phyloP scores from a whole-genome alignment of 371 early-diverging fungal species.

The Mortierella sp. region DNA sequence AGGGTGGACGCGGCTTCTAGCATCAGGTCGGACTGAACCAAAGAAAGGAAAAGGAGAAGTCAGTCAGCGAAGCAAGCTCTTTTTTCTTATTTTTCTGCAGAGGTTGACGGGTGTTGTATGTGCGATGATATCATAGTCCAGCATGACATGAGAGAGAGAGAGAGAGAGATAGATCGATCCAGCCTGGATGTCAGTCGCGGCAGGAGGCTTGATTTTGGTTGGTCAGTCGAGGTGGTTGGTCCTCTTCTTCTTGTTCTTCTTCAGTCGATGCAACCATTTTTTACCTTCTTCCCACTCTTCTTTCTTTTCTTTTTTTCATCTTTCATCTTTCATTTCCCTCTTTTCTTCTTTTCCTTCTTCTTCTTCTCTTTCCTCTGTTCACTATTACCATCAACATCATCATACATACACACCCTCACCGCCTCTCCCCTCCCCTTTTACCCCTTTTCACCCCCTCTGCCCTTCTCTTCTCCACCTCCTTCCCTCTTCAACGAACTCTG shows the following conservation, averaged over 20 bases:
- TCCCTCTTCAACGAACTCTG: neutral
- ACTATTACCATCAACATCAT: too few species aligned
- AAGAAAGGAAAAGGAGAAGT: neutral
- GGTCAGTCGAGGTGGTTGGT: neutral
- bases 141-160: neutral
- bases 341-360: neutral
- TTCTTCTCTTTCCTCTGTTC: neutral
- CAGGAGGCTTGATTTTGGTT: neutral
- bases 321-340: neutral
- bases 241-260: neutral
- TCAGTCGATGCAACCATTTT: neutral
- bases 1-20: constrained; percentile 1
- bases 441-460: constrained; percentile 3
- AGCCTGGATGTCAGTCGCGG: neutral
- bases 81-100: neutral
- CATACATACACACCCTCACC: too few species aligned
- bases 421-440: constrained; percentile 10
- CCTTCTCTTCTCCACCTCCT: neutral
- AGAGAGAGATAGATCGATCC: neutral
- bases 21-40: neutral
- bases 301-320: neutral
- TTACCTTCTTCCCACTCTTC: neutral
- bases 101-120: neutral
- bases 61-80: neutral
- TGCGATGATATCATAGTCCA: neutral